Evolutionary conservation across 2,329 filamentous ascomycete genomes (phyloP).

Genomic region (Ceratocystis colombiana): DNA sequence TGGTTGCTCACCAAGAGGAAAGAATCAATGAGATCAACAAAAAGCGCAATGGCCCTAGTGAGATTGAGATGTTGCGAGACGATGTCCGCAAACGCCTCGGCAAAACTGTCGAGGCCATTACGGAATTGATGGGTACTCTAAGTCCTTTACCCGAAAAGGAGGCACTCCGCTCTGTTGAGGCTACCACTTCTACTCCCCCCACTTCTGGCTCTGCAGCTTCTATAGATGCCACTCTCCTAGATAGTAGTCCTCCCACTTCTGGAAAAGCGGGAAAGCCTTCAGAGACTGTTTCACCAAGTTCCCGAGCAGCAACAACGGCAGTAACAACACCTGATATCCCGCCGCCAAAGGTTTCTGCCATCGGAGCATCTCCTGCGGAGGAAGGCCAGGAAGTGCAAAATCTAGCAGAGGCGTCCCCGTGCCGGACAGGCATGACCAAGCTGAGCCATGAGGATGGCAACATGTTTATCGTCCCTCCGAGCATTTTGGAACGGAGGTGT

Average conservation of each 20-base stretch:
- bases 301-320: not conserved
- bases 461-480: constrained; percentile 18
- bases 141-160: constrained; percentile 6
- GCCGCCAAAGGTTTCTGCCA: not conserved
- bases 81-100: constrained; percentile 14
- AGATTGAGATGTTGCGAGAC: constrained; percentile 19
- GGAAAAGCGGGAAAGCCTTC: not conserved
- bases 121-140: constrained; percentile 12
- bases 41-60: not conserved
- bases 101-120: constrained; percentile 16
- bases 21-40: constrained; percentile 10
- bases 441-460: constrained; percentile 12
- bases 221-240: not conserved
- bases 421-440: constrained; percentile 18
- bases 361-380: not conserved
- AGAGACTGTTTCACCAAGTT: not conserved
- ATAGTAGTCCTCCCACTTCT: not conserved
- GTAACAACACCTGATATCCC: not conserved
- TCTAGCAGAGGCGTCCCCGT: constrained; percentile 15
- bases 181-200: not conserved
- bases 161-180: not conserved
- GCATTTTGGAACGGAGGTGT: constrained; percentile 11
- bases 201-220: not conserved
- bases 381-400: not conserved
- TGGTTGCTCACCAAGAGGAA: constrained; percentile 22